Evolutionary conservation across 1,284 basidiomycete genomes (phyloP).

Genomic region (Trametes hirsuta): DNA sequence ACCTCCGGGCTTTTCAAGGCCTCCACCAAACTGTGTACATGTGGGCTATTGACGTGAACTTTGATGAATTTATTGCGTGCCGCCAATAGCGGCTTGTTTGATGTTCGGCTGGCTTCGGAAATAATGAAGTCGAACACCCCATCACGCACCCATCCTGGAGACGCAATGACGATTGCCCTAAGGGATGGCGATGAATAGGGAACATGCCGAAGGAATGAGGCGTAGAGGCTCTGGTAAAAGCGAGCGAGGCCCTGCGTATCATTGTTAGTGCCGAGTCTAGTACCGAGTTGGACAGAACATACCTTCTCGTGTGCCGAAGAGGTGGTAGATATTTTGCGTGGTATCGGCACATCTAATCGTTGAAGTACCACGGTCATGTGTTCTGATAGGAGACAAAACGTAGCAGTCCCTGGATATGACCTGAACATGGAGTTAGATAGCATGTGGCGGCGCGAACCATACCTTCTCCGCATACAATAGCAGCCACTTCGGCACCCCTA

Average conservation of each 20-base stretch:
- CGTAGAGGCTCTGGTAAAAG: slow-evolving; percentile 87
- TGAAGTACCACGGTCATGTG: slow-evolving; percentile 97
- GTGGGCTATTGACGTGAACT: slow-evolving; percentile 91
- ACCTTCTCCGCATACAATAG: slow-evolving; percentile 94
- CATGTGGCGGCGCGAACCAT: neutral
- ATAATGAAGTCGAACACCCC: slow-evolving; percentile 87
- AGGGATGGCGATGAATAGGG: slow-evolving; percentile 77
- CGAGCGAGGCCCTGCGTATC: slow-evolving; percentile 60
- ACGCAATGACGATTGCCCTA: slow-evolving; percentile 93
- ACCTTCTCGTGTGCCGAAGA: slow-evolving; percentile 83
- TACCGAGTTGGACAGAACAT: neutral
- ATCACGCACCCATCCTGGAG: slow-evolving; percentile 95
- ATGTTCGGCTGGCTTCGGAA: slow-evolving; percentile 77
- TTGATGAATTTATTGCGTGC: slow-evolving; percentile 86
- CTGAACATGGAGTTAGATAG: neutral
- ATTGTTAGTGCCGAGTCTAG: neutral
- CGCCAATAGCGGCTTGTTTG: slow-evolving; percentile 83
- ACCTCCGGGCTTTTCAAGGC: slow-evolving; percentile 95
- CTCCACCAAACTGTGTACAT: slow-evolving; percentile 95
- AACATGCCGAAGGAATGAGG: slow-evolving; percentile 88
- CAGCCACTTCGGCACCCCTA: slow-evolving; percentile 93
- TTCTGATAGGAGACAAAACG: slow-evolving; percentile 92
- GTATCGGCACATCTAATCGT: slow-evolving; percentile 88
- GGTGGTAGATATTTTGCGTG: slow-evolving; percentile 86
- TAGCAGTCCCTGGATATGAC: slow-evolving; percentile 70